These are phyloP conservation scores for Mycena latifolia DNA, from an alignment of 768 basidiomycete species.

Conservation along the genomic window DNA sequence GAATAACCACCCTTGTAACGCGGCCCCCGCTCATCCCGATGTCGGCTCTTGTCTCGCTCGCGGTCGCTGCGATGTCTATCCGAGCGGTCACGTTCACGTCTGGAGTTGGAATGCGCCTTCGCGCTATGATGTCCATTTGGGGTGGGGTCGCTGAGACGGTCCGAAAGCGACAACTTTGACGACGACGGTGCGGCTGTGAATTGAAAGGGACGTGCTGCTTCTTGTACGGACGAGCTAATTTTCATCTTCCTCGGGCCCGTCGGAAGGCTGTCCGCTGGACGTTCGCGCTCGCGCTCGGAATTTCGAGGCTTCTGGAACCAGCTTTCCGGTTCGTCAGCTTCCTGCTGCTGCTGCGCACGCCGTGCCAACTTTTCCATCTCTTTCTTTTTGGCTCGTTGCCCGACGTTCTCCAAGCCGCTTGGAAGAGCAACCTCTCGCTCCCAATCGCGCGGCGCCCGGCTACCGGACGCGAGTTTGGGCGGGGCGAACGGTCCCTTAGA, in stretches of 20 bases:
- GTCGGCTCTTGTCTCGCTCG: constrained; percentile 36
- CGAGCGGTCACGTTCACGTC: constrained; percentile 9
- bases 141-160: constrained; percentile 20
- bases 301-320: constrained; percentile 69
- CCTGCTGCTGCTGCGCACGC: constrained; percentile 56
- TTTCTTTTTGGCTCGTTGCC: constrained; percentile 72
- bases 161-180: constrained; percentile 18
- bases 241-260: constrained; percentile 30
- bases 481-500: constrained; percentile 77
- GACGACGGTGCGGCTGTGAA: constrained; percentile 4
- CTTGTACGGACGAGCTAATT: constrained; percentile 6
- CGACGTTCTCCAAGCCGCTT: constrained; percentile 69
- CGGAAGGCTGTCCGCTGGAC: constrained; percentile 37
- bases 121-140: constrained; percentile 8
- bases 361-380: constrained; percentile 67
- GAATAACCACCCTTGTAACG: constrained; percentile 65
- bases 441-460: constrained; percentile 57
- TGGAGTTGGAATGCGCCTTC: neutral
- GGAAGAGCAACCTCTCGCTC: constrained; percentile 52
- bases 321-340: constrained; percentile 69
- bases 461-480: constrained; percentile 42
- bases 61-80: constrained; percentile 36
- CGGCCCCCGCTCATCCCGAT: constrained; percentile 49
- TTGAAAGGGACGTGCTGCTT: neutral
- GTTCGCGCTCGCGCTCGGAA: constrained; percentile 15